Conservation (phyloP, 257 asterid genomes). For the Cordia subcordata region DNA sequence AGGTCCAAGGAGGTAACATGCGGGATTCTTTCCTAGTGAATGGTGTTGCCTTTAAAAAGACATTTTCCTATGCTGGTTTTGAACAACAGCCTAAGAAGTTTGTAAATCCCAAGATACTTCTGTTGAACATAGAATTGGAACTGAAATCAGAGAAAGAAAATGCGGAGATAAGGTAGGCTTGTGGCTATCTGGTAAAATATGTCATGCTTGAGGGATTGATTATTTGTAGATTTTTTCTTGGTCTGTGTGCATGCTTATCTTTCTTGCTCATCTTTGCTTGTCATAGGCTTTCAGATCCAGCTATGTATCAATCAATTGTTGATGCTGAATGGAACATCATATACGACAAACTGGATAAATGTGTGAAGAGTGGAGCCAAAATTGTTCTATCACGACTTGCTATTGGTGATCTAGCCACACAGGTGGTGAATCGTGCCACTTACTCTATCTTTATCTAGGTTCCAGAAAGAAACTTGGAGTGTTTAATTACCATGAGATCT, state of each 20-base stretch:
- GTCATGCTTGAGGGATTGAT: neutral
- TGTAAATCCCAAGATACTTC: constrained; percentile 68
- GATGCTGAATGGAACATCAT: constrained; percentile 97
- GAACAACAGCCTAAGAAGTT: constrained; percentile 97
- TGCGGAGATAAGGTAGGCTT: constrained; percentile 88
- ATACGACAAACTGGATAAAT: constrained; percentile 84
- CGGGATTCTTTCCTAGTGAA: constrained; percentile 93
- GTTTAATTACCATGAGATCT: neutral
- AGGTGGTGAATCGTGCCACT: constrained; percentile 32
- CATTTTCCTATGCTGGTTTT: constrained; percentile 99
- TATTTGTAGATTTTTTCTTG: neutral
- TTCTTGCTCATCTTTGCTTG: constrained; percentile 9
- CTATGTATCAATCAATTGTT: constrained; percentile 89
- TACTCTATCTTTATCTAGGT: neutral
- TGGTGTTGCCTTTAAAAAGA: constrained; percentile 99
- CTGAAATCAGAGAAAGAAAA: constrained; percentile 97
- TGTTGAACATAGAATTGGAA: constrained; percentile 91
- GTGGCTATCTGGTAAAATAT: constrained; percentile 10
- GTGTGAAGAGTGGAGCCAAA: constrained; percentile 90
- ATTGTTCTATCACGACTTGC: constrained; percentile 87
- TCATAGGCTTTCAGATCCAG: constrained; percentile 77
- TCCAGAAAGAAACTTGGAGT: neutral
- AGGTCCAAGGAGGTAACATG: constrained; percentile 99
- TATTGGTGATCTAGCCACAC: constrained; percentile 91
- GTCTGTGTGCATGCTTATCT: constrained; percentile 16